phyloP scores from a whole-genome alignment of 2,329 filamentous ascomycete species.

The Harringtonia aguacate region DNA sequence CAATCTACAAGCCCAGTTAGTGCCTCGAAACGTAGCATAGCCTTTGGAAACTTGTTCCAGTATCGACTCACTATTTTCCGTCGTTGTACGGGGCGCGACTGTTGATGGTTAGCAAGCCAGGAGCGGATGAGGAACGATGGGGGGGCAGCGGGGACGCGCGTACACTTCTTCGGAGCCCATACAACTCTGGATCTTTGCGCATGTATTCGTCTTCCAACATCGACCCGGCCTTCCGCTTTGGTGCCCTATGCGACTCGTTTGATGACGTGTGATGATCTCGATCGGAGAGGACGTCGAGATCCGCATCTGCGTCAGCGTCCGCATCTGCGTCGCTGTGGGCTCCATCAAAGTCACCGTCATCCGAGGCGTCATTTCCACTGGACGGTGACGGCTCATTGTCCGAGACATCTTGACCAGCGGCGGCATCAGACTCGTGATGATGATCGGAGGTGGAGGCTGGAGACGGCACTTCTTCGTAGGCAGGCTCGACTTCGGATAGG shows the following conservation, averaged over 20 bases:
- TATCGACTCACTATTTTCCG: constrained; percentile 41
- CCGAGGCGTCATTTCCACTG: constrained; percentile 43
- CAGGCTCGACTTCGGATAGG: constrained; percentile 56
- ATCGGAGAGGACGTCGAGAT: constrained; percentile 26
- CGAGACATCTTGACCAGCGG: constrained; percentile 17
- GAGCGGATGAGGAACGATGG: constrained; percentile 1
- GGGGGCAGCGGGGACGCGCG: constrained; percentile 19
- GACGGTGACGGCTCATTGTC: constrained; percentile 35
- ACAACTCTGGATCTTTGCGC: constrained; percentile 83
- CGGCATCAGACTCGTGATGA: constrained; percentile 30
- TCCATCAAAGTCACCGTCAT: constrained; percentile 63
- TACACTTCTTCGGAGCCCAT: constrained; percentile 89
- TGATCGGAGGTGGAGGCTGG: constrained; percentile 45
- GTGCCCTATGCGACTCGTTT: constrained; percentile 53
- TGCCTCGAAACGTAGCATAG: constrained; percentile 22
- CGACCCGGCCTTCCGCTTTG: constrained; percentile 59
- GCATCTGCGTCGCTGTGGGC: constrained; percentile 22
- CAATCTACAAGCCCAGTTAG: constrained; percentile 17
- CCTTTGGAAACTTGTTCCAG: background rate
- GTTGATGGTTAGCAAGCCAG: constrained; percentile 20
- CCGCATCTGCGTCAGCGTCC: constrained; percentile 36
- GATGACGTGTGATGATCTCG: constrained; percentile 55
- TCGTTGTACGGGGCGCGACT: constrained; percentile 48
- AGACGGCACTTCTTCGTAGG: constrained; percentile 32
- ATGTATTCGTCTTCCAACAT: constrained; percentile 74